Evolutionary conservation across 202 grass and related monocot species (phyloP).

Genomic region (Panicum virgatum): DNA sequence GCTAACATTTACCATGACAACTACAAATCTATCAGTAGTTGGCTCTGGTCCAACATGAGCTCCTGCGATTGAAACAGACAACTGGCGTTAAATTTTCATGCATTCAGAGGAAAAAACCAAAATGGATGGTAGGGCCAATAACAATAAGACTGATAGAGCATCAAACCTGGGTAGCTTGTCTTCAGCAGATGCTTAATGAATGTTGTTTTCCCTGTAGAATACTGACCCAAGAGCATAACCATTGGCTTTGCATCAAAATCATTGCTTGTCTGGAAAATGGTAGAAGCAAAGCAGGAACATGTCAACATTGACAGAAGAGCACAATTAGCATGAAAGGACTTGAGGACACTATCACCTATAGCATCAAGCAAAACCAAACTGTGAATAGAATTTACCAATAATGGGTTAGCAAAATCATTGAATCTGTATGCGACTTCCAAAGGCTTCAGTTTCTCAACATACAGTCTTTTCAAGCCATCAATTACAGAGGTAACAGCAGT

Average conservation of each 20-base stretch:
- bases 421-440: constrained; percentile 75
- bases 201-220: constrained; percentile 80
- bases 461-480: constrained; percentile 79
- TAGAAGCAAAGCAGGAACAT: constrained; percentile 3
- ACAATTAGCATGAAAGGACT: constrained; percentile 3
- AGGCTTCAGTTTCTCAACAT: constrained; percentile 83
- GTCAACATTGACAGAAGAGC: background rate
- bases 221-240: constrained; percentile 83
- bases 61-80: constrained; percentile 44
- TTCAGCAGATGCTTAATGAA: constrained; percentile 72
- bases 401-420: constrained; percentile 70
- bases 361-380: background rate
- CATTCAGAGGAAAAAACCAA: background rate
- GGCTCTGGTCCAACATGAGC: constrained; percentile 95
- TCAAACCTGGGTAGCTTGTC: constrained; percentile 66
- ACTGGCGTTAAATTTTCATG: background rate
- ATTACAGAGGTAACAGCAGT: constrained; percentile 81
- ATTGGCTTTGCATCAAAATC: constrained; percentile 83
- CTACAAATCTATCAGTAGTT: constrained; percentile 91
- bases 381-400: constrained; percentile 53
- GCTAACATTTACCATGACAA: constrained; percentile 71
- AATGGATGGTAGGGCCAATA: background rate
- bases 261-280: constrained; percentile 60
- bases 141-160: background rate
- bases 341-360: background rate